Conservation (phyloP, 495 filamentous ascomycete genomes). For the Rostrohypoxylon terebratum region DNA sequence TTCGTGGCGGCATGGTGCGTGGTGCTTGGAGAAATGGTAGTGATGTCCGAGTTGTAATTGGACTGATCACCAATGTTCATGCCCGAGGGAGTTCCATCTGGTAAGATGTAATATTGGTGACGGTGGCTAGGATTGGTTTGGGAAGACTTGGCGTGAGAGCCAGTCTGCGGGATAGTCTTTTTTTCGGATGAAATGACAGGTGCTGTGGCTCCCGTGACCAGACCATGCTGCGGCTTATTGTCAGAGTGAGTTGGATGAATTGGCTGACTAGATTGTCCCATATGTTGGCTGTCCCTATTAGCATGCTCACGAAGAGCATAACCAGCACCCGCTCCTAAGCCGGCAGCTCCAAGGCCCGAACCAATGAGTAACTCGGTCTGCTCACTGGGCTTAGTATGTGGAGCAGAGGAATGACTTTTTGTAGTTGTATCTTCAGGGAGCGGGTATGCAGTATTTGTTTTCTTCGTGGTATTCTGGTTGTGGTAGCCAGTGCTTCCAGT, state of each 20-base stretch:
- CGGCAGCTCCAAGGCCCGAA: constrained; percentile 31
- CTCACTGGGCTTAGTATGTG: constrained; percentile 17
- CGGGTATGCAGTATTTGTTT: neutral
- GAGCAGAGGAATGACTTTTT: neutral
- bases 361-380: constrained; percentile 14
- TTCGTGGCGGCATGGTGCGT: neutral
- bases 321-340: constrained; percentile 30
- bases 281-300: constrained; percentile 6
- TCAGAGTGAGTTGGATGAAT: neutral
- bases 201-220: neutral
- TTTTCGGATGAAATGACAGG: neutral
- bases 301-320: constrained; percentile 32
- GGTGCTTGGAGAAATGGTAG: neutral
- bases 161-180: neutral
- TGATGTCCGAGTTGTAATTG: neutral
- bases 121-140: constrained; percentile 11
- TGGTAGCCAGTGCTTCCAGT: neutral
- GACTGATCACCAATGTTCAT: constrained; percentile 22
- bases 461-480: neutral
- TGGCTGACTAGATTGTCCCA: constrained; percentile 1
- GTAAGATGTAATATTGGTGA: constrained; percentile 40
- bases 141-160: neutral
- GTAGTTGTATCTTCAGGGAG: constrained; percentile 6
- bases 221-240: constrained; percentile 13
- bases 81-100: constrained; percentile 44